Percentiles rank a stretch among this genome's conserved stretches.
Evolutionary conservation across 208 protist species (phyloP).

Genomic region (Trypanosoma lewisi): DNA sequence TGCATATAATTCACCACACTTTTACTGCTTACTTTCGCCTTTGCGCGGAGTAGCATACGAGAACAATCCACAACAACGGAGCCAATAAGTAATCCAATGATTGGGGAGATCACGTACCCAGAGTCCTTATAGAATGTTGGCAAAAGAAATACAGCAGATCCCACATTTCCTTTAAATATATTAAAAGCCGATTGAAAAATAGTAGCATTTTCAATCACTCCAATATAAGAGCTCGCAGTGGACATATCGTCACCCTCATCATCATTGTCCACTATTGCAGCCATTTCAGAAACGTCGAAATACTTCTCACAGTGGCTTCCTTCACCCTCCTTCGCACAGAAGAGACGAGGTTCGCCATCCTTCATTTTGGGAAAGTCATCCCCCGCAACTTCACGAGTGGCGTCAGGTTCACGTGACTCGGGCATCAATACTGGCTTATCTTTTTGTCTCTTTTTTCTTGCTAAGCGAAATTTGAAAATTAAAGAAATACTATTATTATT

Average conservation of each 20-base stretch:
- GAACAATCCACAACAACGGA: slow-evolving; percentile 25
- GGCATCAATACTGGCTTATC: too few species aligned
- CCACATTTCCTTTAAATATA: slow-evolving; percentile 46
- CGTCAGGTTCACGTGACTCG: too few species aligned
- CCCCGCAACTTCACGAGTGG: too few species aligned
- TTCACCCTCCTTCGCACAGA: background rate
- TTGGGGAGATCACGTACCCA: slow-evolving; percentile 22
- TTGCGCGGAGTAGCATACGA: slow-evolving; percentile 27
- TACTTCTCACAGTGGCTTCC: background rate
- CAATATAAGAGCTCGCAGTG: background rate
- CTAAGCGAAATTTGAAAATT: too few species aligned
- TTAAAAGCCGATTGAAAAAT: slow-evolving; percentile 36
- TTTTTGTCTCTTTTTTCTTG: too few species aligned
- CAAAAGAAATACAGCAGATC: slow-evolving; percentile 32
- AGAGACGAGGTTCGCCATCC: background rate
- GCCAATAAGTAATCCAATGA: slow-evolving; percentile 24
- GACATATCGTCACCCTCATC: background rate
- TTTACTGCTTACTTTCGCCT: slow-evolving; percentile 12
- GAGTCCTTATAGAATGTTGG: slow-evolving; percentile 29
- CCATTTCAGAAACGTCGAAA: background rate
- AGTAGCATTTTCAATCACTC: slow-evolving; percentile 18
- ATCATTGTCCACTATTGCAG: background rate
- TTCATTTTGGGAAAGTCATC: too few species aligned
- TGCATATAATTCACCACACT: slow-evolving; percentile 23
- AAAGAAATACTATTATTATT: too few species aligned